Evolutionary conservation across 805 yeast species (phyloP).

Genomic region (Diddensiella santjacobensis): DNA sequence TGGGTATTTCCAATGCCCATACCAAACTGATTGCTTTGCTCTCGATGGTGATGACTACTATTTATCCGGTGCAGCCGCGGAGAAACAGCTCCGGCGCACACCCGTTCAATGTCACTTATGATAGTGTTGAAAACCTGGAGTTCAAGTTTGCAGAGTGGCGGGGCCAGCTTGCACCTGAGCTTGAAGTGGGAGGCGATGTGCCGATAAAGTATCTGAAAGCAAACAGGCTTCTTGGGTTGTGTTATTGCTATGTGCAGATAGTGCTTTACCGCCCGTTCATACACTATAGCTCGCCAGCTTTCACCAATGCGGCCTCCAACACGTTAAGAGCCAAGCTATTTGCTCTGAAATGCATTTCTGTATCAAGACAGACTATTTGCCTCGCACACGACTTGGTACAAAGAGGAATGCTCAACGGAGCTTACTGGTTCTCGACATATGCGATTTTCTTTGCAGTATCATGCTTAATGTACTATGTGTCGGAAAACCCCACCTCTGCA

Average conservation of each 20-base stretch:
- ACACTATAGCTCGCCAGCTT: conserved; percentile 68
- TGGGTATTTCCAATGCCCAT: conserved; percentile 85
- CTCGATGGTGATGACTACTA: conserved; percentile 62
- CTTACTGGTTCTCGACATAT: conserved; percentile 89
- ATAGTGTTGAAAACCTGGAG: conserved; percentile 59
- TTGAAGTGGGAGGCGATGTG: conserved; percentile 69
- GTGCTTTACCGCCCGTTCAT: conserved; percentile 84
- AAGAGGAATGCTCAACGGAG: conserved; percentile 68
- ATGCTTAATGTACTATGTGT: conserved; percentile 75
- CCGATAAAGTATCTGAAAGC: conserved; percentile 65
- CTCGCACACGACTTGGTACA: conserved; percentile 76
- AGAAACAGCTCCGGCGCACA: conserved; percentile 2
- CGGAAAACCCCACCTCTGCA: conserved; percentile 39
- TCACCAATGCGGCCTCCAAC: conserved; percentile 20
- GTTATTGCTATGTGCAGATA: conserved; percentile 61
- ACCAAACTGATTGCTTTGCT: conserved; percentile 69
- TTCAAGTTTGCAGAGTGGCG: conserved; percentile 69
- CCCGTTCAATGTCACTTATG: conserved; percentile 43
- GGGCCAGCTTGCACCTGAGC: conserved; percentile 61
- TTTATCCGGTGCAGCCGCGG: conserved; percentile 63
- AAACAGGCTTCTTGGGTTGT: conserved; percentile 54
- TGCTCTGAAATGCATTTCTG: conserved; percentile 80
- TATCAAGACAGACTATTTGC: conserved; percentile 77
- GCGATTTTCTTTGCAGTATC: conserved; percentile 88
- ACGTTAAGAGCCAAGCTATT: conserved; percentile 51